Evolutionary conservation across 208 protist genomes (phyloP), one percentile per base, ranked within the genome.

Genomic region (Phytomonas francai): DNA sequence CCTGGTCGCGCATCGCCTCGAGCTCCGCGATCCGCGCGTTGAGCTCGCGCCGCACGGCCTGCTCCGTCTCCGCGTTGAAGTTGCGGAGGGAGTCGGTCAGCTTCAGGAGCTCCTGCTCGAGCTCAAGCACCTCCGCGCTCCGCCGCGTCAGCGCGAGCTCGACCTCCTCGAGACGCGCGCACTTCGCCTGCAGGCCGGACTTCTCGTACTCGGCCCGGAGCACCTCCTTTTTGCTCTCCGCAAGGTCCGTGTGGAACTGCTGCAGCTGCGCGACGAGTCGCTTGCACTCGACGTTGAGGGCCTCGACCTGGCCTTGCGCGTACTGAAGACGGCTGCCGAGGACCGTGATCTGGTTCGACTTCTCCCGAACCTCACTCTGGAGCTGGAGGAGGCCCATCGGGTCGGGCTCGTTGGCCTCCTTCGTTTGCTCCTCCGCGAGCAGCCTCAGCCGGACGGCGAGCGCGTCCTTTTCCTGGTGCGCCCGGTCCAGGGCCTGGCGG

Each of bases 31-130:
- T 67, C n/a, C 84, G 85, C n/a, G 73, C 63, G 25, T 77, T 42
- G n/a, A 85, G 76, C 77, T 95, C 90, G 14, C 76, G 73, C 6
- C 87, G 81, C 49, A 95, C 90, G 0, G 85, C 86, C 54, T 78
- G 74, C 73, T 91, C 87, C 34, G 87, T 91, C 60, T 95, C 90
- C 12, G 83, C 74, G 74, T 82, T 85, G 71, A 85, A 93, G n/a
- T 70, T 67, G 56, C 90, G 85, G 65, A 95, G 76, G 8, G 83
- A 78, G 22, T 73, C 78, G 3, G 84, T 77, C 5, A 84, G 71
- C 51, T 79, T 77, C 45, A 95, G 72, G 61, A 95, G 67, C 65
- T 95, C 80, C 51, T 85, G 67, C 60, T 95, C 87, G 25, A 81
- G 54, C 28, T 75, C 69, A 6, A 81, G 34, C 19, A 88, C 63